Evolutionary conservation across 148 eudicot species (phyloP).

Genomic region (Mesembryanthemum crystallinum): DNA sequence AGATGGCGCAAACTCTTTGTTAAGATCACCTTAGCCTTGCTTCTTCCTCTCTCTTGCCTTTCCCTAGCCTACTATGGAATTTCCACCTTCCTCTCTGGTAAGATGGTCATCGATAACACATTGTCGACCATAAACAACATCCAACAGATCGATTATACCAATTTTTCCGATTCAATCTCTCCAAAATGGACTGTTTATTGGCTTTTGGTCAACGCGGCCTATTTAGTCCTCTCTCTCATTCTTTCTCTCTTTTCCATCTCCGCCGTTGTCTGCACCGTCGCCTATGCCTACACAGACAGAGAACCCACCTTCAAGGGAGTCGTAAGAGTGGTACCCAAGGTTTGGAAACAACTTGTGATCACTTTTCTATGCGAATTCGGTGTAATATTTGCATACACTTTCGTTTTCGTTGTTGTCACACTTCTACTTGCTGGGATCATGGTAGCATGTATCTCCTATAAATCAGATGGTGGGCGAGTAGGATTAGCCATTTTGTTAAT

Average conservation of each 20-base stretch:
- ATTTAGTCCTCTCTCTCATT: slow-evolving; percentile 18
- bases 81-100: slow-evolving; percentile 23
- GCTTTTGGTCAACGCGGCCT: slow-evolving; percentile 21
- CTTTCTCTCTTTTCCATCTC: slow-evolving; percentile 35
- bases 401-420: background rate
- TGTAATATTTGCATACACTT: slow-evolving; percentile 19
- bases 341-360: slow-evolving; percentile 46
- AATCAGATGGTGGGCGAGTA: background rate
- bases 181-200: slow-evolving; percentile 23
- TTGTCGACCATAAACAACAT: slow-evolving; percentile 7
- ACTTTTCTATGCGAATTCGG: slow-evolving; percentile 36
- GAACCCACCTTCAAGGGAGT: slow-evolving; percentile 33
- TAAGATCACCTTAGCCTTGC: slow-evolving; percentile 35
- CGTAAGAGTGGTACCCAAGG: slow-evolving; percentile 39
- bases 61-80: slow-evolving; percentile 29
- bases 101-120: slow-evolving; percentile 16
- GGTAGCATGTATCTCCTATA: background rate
- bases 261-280: slow-evolving; percentile 39
- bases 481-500: background rate
- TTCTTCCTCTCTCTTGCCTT: slow-evolving; percentile 36
- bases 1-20: slow-evolving; percentile 32
- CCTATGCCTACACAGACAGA: slow-evolving; percentile 35
- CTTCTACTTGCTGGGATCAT: background rate
- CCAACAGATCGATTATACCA: background rate
- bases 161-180: slow-evolving; percentile 11